Percentiles rank a stretch among this genome's conserved stretches.
Conservation (phyloP, 805 yeast species). For the Kazachstania kunashirensis region DNA sequence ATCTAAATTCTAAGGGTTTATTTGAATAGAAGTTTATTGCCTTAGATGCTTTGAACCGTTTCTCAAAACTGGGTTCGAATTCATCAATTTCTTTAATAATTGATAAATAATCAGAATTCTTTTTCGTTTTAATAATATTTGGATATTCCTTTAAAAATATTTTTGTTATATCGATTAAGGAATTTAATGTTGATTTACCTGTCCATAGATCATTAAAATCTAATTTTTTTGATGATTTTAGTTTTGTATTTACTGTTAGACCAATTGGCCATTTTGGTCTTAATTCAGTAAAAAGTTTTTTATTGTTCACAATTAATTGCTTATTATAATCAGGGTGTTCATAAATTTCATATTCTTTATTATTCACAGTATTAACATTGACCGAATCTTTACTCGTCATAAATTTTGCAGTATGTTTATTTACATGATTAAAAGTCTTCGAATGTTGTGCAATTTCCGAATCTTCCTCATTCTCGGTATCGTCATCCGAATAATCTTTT, state of each 20-base stretch:
- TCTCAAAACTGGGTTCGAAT: constrained; percentile 12
- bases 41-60: constrained; percentile 5
- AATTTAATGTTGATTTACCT: constrained; percentile 16
- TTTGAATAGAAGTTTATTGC: constrained; percentile 9
- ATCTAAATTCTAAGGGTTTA: constrained; percentile 7
- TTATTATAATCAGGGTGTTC: constrained; percentile 21
- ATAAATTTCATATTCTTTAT: constrained; percentile 14
- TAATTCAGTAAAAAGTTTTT: constrained; percentile 11
- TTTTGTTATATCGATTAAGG: constrained; percentile 14
- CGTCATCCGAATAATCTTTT: constrained; percentile 4
- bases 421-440: background rate
- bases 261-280: constrained; percentile 26
- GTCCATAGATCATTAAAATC: constrained; percentile 18
- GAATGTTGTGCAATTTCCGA: constrained; percentile 4
- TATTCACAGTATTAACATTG: constrained; percentile 1
- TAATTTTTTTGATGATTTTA: constrained; percentile 12
- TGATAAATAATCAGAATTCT: constrained; percentile 14
- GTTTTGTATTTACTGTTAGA: constrained; percentile 15
- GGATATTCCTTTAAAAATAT: constrained; percentile 20
- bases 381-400: background rate
- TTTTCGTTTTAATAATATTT: constrained; percentile 16
- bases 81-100: constrained; percentile 13
- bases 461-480: constrained; percentile 1
- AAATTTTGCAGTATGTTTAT: background rate
- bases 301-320: constrained; percentile 12